These are phyloP conservation scores for Vigna hirtella DNA, from an alignment of 306 rosid species.

Conservation along the genomic window DNA sequence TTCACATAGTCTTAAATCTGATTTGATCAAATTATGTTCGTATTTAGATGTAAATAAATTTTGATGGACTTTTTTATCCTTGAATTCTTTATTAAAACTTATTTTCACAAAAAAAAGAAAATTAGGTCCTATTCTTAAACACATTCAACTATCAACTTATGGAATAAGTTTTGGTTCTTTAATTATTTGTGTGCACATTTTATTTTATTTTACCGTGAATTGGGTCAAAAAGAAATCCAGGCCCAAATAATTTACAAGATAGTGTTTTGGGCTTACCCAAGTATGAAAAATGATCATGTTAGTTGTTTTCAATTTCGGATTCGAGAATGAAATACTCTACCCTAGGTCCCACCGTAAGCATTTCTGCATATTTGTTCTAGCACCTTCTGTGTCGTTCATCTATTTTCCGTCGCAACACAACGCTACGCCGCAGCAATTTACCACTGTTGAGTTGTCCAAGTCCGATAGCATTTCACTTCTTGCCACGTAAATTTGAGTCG, in stretches of 20 bases:
- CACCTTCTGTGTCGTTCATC: slow-evolving; percentile 36
- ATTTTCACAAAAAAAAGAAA: too few species aligned
- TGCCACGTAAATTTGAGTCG: not conserved
- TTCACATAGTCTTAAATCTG: too few species aligned
- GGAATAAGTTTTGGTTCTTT: too few species aligned
- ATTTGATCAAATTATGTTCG: too few species aligned
- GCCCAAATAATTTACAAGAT: not conserved
- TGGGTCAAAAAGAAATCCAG: not conserved
- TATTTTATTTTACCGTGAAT: not conserved
- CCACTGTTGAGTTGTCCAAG: not conserved
- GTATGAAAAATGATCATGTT: not conserved
- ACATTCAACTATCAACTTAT: too few species aligned
- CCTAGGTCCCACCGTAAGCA: slow-evolving; percentile 39
- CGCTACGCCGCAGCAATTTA: slow-evolving; percentile 1
- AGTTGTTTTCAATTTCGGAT: not conserved
- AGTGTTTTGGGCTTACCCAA: not conserved
- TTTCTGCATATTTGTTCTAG: slow-evolving; percentile 27
- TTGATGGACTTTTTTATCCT: too few species aligned
- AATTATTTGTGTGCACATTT: too few species aligned
- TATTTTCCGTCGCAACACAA: slow-evolving; percentile 8
- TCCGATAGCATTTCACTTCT: not conserved
- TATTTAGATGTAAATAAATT: too few species aligned
- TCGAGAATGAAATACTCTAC: slow-evolving; percentile 33
- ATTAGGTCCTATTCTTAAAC: too few species aligned
- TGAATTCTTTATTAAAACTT: too few species aligned